These are phyloP conservation scores for Neurospora terricola DNA, from an alignment of 495 filamentous ascomycete genomes.

Conservation along the genomic window DNA sequence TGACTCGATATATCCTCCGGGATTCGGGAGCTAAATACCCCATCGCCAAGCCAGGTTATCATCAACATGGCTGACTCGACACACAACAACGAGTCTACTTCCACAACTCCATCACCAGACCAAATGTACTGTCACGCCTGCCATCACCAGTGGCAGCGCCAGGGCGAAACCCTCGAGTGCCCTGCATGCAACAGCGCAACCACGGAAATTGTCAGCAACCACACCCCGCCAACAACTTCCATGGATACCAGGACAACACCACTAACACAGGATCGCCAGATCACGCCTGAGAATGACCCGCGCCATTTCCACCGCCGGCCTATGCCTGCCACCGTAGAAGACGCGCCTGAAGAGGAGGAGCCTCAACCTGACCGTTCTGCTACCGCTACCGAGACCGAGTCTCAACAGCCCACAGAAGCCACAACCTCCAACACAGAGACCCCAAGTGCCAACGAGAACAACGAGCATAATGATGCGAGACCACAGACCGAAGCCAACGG, in stretches of 20 bases:
- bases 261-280: conserved; percentile 8
- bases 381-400: not conserved
- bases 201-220: conserved; percentile 15
- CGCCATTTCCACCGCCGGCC: conserved; percentile 13
- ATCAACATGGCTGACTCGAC: conserved; percentile 5
- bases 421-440: not conserved
- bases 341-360: not conserved
- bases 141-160: conserved; percentile 16
- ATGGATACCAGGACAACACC: not conserved
- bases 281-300: conserved; percentile 13
- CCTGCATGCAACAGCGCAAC: conserved; percentile 12
- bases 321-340: not conserved
- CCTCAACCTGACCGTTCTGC: not conserved
- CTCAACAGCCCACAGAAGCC: not conserved
- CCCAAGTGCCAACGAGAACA: not conserved
- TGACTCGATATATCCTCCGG: not conserved
- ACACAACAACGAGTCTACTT: not conserved
- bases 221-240: not conserved
- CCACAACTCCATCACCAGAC: not conserved
- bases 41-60: not conserved
- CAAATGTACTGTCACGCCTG: conserved; percentile 20
- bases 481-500: not conserved
- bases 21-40: not conserved
- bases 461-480: not conserved
- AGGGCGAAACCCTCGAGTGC: conserved; percentile 13